Conservation (phyloP, 495 filamentous ascomycete species). For the Hypomontagnella monticulosa region DNA sequence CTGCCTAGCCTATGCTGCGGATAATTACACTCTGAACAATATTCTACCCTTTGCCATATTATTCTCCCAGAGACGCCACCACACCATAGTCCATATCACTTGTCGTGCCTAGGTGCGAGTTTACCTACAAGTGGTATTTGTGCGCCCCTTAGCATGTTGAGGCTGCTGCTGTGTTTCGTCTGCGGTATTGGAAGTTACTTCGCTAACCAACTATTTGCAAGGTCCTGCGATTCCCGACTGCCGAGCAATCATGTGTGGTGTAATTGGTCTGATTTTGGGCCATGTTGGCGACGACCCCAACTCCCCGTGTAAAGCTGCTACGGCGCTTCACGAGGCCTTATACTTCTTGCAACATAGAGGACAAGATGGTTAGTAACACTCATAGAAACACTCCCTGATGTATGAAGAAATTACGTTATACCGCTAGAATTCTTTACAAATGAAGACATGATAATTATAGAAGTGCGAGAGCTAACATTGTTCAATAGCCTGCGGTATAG, state of each 20-base stretch:
- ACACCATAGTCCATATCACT: too few species aligned
- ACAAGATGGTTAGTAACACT: slow-evolving; percentile 68
- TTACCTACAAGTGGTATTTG: not conserved
- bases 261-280: slow-evolving; percentile 36
- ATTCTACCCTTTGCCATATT: not conserved
- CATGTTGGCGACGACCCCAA: slow-evolving; percentile 37
- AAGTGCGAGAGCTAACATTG: not conserved
- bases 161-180: slow-evolving; percentile 20
- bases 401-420: too few species aligned
- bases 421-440: too few species aligned
- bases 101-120: slow-evolving; percentile 1
- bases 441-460: not conserved
- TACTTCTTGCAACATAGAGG: slow-evolving; percentile 83
- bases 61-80: too few species aligned
- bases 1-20: slow-evolving; percentile 47
- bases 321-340: slow-evolving; percentile 65
- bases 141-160: not conserved
- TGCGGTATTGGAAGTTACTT: slow-evolving; percentile 1
- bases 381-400: not conserved
- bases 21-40: slow-evolving; percentile 45
- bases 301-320: slow-evolving; percentile 30
- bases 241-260: slow-evolving; percentile 35
- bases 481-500: slow-evolving; percentile 71
- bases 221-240: not conserved
- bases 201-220: not conserved